Base-by-base conservation (phyloP, 2,329 filamentous ascomycete genomes). In the Torrubiellomyces zombiae region DNA sequence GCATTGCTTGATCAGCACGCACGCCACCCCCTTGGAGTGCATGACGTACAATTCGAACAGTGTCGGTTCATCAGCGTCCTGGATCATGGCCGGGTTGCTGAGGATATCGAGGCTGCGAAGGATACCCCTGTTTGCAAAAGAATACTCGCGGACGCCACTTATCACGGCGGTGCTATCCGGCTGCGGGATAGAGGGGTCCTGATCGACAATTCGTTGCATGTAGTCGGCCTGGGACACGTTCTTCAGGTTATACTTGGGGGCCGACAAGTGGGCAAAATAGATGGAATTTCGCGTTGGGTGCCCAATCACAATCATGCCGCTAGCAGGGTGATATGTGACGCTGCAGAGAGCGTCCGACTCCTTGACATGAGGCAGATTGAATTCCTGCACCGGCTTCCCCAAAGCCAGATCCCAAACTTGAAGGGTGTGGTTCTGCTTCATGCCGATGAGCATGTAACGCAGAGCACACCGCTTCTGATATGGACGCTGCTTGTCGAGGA, bases 281-380 rank as follows among this genome's bases (percentile, higher is more conserved):
- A 98, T 75, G 6, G 85, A 94, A 57, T 98, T 98, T 35, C 89
- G 74, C 2, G 86, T 95, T 8, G 91, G 89, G 44, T 98, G 89
- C 18, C 86, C 91, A 32, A 98, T 78, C 32, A 91, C 72, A 44
- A 98, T 79, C 56, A 95, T 92, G 29, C 86, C 85, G 16, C 85
- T 89, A 34, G 73, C 67, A 5, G 89, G 77, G 48, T 98, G 85
- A 49, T 95, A 98, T 45, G 78, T 75, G 45, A 98, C 78, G 47
- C 85, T 95, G 62, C 89, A 98, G 32, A 95, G 86, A n/a, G 83
- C 83, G 51, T 94, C 86, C 3, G 82, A 91, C 48, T 95, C 86
- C 45, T 89, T 92, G 55, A 80, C 80, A 46, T 98, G 86, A 1
- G 89, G 89, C 28, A 98, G 72, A 48, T 93, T 89, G 48, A 98